Base-by-base conservation (phyloP, 345 rosid genomes). In the Gynandropsis gynandra region DNA sequence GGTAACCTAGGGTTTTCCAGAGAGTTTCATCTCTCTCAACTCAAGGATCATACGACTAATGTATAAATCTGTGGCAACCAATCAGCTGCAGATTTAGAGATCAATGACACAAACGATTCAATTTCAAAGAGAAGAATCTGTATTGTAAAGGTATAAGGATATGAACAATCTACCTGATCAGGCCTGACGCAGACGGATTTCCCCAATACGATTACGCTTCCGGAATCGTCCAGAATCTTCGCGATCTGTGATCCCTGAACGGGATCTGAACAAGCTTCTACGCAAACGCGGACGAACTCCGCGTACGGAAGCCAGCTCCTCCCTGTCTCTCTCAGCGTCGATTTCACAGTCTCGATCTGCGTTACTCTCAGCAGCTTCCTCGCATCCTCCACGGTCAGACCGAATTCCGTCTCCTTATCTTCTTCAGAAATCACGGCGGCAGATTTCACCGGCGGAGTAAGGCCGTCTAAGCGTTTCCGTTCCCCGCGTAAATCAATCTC, bases 301-400 rank as follows among this genome's bases (percentile, higher is more conserved):
- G 74, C 19, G 50, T 75, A 77, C 31, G 80, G 10, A 24, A 93
- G 66, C 89, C 87, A 88, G 40, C 24, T 55, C 27, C 64, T 74
- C 50, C 74, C 82, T 18, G 74, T 70, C 46, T 67, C 79, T 60
- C 82, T 75, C 54, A 88, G 65, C 73, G 63, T 80, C 64, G 77
- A 58, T 67, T 85, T 88, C 64, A 85, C 78, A 36, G 51, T 41
- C 52, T 85, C 95, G 48, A 92, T 35, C 70, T 78, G 95, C 55
- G 82, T 86, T 55, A 72, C 90, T 67, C 62, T 73, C 12, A 92
- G 54, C 50, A 92, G 48, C 79, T 87, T 92, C 83, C 72, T 81
- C 74, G 80, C 84, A 16, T 80, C 94, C 61, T 46, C 78, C 58
- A 69, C 82, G 58, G 90, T 76, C 41, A 89, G 47, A 16, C 52